These are phyloP conservation scores for Phialophora verrucosa DNA, from an alignment of 2,329 filamentous ascomycete species.

Conservation along the genomic window DNA sequence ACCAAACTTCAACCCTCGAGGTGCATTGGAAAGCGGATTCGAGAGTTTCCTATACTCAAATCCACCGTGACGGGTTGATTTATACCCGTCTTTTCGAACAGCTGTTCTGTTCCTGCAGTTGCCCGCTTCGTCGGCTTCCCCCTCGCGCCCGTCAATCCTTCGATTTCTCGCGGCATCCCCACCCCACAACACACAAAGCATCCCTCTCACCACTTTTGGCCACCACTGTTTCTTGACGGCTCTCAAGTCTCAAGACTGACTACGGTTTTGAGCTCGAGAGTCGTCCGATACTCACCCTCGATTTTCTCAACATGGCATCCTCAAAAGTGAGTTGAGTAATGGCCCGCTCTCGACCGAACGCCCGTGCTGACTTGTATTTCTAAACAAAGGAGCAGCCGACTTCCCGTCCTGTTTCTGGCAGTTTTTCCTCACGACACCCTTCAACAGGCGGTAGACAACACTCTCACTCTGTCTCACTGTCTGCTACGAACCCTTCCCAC, in stretches of 20 bases:
- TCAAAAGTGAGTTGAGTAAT: conserved; percentile 32
- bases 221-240: conserved; percentile 34
- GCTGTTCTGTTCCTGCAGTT: conserved; percentile 15
- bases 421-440: conserved; percentile 38
- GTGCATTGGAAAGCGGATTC: conserved; percentile 1
- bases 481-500: conserved; percentile 78
- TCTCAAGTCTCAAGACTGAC: conserved; percentile 37
- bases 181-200: conserved; percentile 26
- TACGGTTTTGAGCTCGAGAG: conserved; percentile 36
- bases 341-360: conserved; percentile 25
- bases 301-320: conserved; percentile 32
- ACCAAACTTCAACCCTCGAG: conserved; percentile 10
- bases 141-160: conserved; percentile 18
- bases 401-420: conserved; percentile 39
- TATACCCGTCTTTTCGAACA: conserved; percentile 2
- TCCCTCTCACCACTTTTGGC: conserved; percentile 23
- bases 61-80: conserved; percentile 12
- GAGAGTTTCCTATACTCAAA: neutral
- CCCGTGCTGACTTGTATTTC: conserved; percentile 36
- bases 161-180: conserved; percentile 22
- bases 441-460: conserved; percentile 53
- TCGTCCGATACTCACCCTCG: conserved; percentile 28
- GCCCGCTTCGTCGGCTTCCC: conserved; percentile 10
- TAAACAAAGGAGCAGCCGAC: conserved; percentile 38
- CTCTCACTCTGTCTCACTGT: conserved; percentile 79